These are phyloP conservation scores for Trypanosoma boissoni DNA, from an alignment of 208 protist species.

Conservation along the genomic window DNA sequence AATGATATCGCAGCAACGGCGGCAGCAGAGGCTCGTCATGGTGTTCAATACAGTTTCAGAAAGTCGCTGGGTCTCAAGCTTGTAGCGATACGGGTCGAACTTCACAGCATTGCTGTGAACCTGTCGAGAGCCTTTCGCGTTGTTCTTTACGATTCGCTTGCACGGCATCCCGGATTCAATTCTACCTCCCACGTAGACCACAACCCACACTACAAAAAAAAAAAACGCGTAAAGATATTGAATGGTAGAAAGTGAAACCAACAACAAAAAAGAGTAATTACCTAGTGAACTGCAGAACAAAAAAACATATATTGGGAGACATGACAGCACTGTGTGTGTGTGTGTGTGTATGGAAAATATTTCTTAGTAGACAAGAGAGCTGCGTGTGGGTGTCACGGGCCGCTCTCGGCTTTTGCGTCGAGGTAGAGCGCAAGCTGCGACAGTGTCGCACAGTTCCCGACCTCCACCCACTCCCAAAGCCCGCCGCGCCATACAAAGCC, in stretches of 20 bases:
- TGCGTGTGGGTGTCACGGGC: no score
- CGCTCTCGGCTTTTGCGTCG: conserved; percentile 9
- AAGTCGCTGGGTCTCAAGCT: conserved; percentile 66
- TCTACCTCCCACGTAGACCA: no score
- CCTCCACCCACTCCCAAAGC: conserved; percentile 25
- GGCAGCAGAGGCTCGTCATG: conserved; percentile 81
- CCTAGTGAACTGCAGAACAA: no score
- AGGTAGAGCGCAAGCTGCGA: conserved; percentile 21
- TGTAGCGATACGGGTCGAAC: conserved; percentile 79
- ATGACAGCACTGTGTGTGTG: no score
- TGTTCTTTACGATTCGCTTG: conserved; percentile 46
- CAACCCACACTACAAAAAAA: no score
- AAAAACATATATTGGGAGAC: no score
- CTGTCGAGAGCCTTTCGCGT: conserved; percentile 42
- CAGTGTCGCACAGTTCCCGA: conserved; percentile 19
- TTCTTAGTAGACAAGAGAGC: no score
- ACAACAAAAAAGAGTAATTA: no score
- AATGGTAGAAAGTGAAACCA: no score
- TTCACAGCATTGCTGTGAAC: conserved; percentile 69
- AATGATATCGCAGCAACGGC: conserved; percentile 83
- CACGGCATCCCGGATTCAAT: conserved; percentile 26
- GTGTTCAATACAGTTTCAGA: conserved; percentile 24
- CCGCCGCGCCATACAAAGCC: conserved; percentile 20
- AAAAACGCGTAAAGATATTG: no score
- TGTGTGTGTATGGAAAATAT: no score